Base-by-base conservation (phyloP, 164 flowering plant genomes). In the Stephania yunnanensis region DNA sequence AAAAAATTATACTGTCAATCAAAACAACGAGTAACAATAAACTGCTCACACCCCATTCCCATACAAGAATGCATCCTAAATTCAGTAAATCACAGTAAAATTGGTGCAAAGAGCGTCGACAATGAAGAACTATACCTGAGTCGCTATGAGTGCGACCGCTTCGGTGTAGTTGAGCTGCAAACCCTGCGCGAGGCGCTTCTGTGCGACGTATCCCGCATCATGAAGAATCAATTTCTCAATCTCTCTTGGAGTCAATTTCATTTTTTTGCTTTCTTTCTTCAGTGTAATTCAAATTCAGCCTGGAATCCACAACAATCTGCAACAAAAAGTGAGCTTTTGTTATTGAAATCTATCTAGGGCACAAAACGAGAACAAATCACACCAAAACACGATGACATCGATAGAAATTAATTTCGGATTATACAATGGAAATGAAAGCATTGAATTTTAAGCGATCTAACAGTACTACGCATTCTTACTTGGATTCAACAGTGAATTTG, bases 131-230 rank as follows among this genome's bases (percentile, higher is more conserved):
- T 25, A 25, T 25, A 92, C 99, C 98, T 93, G 99, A 45, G 93
- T 77, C 15, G 99, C 98, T 46, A 95, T 91, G 72, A 95, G 93
- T 30, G 99, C 99, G 4, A 88, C 92, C 46, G 97, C 89, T 85
- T 95, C 99, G 29, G 91, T 74, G 81, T 91, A 87, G 81, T 93
- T 95, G 29, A 95, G 97, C 82, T 83, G 76, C 52, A 86, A 77
- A 3, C 97, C 99, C 29, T 94, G 92, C 78, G 98, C 98, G 20
- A 96, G 90, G 70, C 97, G 97, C 87, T 96, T 96, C 80, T 96
- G 99, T 0, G 97, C 99, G 11, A 96, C 89, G 72, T 80, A 87
- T 42, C 99, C 99, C 70, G 97, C 95, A 73, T 85, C 83, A 65
- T 94, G 95, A 22, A 96, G 88, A 73, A 83, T 78, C 72, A 94